Evolutionary conservation across 106 monocot species (phyloP).

Genomic region (Dendrobium nobile): DNA sequence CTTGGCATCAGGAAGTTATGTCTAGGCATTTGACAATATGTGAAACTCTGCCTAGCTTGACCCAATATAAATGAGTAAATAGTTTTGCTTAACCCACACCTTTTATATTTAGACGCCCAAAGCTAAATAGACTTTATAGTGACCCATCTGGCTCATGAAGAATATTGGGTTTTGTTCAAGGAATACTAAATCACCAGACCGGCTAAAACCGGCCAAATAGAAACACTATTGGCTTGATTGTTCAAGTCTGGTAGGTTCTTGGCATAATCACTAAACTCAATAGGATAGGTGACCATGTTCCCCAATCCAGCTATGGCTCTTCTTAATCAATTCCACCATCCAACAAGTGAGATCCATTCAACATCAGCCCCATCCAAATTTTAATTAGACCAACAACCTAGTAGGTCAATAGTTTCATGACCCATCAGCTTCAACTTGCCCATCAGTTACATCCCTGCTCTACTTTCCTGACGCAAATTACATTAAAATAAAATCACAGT

Average conservation of each 20-base stretch:
- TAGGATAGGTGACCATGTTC: neutral
- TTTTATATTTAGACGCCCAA: neutral
- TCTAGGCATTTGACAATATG: no score
- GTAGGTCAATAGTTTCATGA: neutral
- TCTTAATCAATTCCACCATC: neutral
- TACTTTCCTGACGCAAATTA: neutral
- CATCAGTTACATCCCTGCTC: neutral
- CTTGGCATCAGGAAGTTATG: no score
- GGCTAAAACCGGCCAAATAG: neutral
- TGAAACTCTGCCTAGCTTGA: no score
- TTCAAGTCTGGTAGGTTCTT: neutral
- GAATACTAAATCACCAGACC: neutral
- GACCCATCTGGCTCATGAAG: neutral
- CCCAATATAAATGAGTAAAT: no score
- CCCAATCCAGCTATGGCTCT: neutral
- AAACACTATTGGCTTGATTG: neutral
- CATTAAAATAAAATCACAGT: neutral
- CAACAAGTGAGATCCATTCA: neutral
- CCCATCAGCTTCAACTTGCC: neutral
- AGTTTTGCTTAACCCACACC: neutral
- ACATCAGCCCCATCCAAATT: neutral
- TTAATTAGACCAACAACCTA: neutral
- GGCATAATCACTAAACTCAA: neutral
- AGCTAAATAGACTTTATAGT: neutral
- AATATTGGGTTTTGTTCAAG: neutral